Evolutionary conservation across 371 early-diverging fungal genomes (phyloP).

Genomic region (Mortierella sp.): DNA sequence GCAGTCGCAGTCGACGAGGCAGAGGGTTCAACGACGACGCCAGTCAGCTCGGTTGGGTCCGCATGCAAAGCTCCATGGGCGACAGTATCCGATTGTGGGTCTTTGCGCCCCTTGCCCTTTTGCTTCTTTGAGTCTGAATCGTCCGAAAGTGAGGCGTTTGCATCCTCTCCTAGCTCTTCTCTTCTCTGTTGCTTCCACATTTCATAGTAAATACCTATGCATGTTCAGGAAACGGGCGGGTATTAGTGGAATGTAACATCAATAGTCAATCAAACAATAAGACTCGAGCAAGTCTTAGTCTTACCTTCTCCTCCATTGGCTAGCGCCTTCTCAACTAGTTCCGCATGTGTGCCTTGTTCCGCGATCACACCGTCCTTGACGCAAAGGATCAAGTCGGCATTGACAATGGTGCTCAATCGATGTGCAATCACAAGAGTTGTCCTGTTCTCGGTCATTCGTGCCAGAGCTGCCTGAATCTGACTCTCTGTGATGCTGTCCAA

Average conservation of each 20-base stretch:
- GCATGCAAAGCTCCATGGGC: too few species aligned
- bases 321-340: constrained; percentile 63
- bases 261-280: not conserved
- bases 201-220: constrained; percentile 73
- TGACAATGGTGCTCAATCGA: constrained; percentile 84
- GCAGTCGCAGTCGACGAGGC: not conserved
- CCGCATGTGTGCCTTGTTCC: constrained; percentile 88
- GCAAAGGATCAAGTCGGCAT: constrained; percentile 81
- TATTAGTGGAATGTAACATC: not conserved
- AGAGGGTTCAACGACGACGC: constrained; percentile 23
- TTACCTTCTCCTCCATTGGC: constrained; percentile 49
- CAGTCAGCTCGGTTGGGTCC: constrained; percentile 16
- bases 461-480: constrained; percentile 77
- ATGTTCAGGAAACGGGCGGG: not conserved
- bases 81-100: constrained; percentile 1
- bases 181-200: constrained; percentile 91
- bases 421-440: constrained; percentile 97
- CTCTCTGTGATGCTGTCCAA: constrained; percentile 78
- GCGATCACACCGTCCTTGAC: constrained; percentile 85
- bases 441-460: constrained; percentile 77
- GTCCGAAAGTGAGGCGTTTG: constrained; percentile 22
- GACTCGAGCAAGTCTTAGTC: not conserved
- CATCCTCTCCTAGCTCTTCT: constrained; percentile 61
- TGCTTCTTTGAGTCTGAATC: constrained; percentile 27
- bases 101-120: constrained; percentile 25